phyloP scores from a whole-genome alignment of 805 yeast species.

The Ogataea salicorniae region DNA sequence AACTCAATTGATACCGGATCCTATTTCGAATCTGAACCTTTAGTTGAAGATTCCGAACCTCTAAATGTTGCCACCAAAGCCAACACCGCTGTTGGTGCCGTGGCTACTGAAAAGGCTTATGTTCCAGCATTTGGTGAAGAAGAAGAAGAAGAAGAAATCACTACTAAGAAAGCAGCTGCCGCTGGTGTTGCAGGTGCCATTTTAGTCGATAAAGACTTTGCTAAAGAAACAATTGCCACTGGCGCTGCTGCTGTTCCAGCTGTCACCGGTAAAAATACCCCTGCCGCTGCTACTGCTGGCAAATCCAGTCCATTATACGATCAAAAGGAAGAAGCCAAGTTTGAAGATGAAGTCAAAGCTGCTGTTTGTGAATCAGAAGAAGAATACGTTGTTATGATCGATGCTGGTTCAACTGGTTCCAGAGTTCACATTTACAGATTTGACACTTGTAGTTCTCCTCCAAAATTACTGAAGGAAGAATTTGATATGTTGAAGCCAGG shows the following conservation, averaged over 20 bases:
- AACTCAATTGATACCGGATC: background rate
- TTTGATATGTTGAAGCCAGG: slow-evolving; percentile 93
- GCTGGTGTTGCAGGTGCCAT: slow-evolving; percentile 15
- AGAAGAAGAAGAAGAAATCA: slow-evolving; percentile 3
- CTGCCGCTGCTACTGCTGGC: background rate
- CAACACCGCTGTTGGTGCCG: slow-evolving; percentile 11
- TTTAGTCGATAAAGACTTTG: slow-evolving; percentile 11
- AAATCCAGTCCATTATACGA: slow-evolving; percentile 5
- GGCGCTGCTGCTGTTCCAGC: background rate
- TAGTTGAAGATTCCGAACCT: slow-evolving; percentile 4
- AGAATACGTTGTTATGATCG: slow-evolving; percentile 87
- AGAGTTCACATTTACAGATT: slow-evolving; percentile 92
- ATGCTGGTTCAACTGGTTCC: slow-evolving; percentile 97
- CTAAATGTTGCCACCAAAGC: background rate
- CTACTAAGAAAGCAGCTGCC: slow-evolving; percentile 17
- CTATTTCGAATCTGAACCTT: slow-evolving; percentile 4
- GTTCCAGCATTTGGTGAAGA: slow-evolving; percentile 2
- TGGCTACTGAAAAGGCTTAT: slow-evolving; percentile 18
- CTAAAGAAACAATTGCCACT: slow-evolving; percentile 2
- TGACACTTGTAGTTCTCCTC: slow-evolving; percentile 81
- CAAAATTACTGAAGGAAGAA: slow-evolving; percentile 69
- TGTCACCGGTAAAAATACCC: slow-evolving; percentile 1
- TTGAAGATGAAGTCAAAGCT: slow-evolving; percentile 8
- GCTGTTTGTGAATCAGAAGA: slow-evolving; percentile 35
- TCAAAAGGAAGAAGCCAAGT: slow-evolving; percentile 12